Percentiles rank a stretch among this genome's conserved stretches.
Evolutionary conservation across 352 stramenopile species (phyloP).

Genomic region (Peronosclerospora sorghi): DNA sequence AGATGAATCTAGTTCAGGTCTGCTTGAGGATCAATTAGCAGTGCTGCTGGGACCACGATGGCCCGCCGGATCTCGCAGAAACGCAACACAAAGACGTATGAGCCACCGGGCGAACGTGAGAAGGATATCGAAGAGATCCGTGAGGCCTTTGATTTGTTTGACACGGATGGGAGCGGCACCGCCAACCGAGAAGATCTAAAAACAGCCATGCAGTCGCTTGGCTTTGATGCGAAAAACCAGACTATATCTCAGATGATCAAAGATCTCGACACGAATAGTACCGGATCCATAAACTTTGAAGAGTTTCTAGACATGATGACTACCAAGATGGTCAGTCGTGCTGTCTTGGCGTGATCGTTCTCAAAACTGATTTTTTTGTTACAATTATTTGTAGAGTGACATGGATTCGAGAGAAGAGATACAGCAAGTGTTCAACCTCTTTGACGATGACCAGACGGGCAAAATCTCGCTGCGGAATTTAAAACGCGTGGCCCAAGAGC

Average conservation of each 20-base stretch:
- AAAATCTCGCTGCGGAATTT: slow-evolving; percentile 96
- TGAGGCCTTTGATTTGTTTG: slow-evolving; percentile 95
- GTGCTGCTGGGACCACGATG: slow-evolving; percentile 18
- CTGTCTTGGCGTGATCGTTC: neutral
- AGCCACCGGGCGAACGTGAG: slow-evolving; percentile 81
- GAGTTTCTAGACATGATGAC: slow-evolving; percentile 97
- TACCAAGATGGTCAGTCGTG: slow-evolving; percentile 79
- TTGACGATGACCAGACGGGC: slow-evolving; percentile 96
- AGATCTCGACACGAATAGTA: slow-evolving; percentile 94
- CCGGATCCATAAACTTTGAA: slow-evolving; percentile 93
- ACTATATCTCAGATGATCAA: slow-evolving; percentile 96
- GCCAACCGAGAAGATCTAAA: slow-evolving; percentile 97
- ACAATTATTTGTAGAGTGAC: slow-evolving; percentile 70
- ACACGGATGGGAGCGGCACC: slow-evolving; percentile 92
- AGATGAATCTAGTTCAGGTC: neutral
- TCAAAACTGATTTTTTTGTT: neutral
- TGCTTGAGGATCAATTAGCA: neutral
- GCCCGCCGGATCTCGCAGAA: slow-evolving; percentile 68
- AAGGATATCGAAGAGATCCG: slow-evolving; percentile 94
- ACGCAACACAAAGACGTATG: slow-evolving; percentile 86
- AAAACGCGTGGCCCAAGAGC: slow-evolving; percentile 95
- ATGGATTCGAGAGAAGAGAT: slow-evolving; percentile 95
- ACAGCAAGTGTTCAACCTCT: slow-evolving; percentile 93
- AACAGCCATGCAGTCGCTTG: slow-evolving; percentile 92
- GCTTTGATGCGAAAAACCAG: slow-evolving; percentile 96